Conservation (phyloP, 176 grass and related monocot genomes). For the Alopecurus myosuroides region DNA sequence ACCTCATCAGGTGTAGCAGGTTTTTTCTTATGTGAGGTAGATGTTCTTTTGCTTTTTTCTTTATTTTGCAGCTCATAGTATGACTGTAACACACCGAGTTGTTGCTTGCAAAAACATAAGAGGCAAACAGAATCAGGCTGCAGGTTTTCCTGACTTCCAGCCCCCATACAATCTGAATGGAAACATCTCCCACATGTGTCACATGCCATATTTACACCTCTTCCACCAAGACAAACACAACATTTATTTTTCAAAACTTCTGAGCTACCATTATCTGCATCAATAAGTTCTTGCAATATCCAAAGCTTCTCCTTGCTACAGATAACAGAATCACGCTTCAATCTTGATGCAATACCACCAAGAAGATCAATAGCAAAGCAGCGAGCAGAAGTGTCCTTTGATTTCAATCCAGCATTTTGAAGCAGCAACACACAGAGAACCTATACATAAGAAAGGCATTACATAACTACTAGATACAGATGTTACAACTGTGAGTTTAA, state of each 20-base stretch:
- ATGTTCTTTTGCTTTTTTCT: slow-evolving; percentile 59
- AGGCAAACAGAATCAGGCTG: slow-evolving; percentile 61
- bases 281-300: slow-evolving; percentile 80
- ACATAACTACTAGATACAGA: not conserved
- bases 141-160: slow-evolving; percentile 64
- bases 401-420: slow-evolving; percentile 95
- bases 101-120: slow-evolving; percentile 84
- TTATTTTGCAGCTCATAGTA: slow-evolving; percentile 69
- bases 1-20: slow-evolving; percentile 42
- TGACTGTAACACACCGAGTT: slow-evolving; percentile 68
- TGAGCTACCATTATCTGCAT: slow-evolving; percentile 26
- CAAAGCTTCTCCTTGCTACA: slow-evolving; percentile 72
- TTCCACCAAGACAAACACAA: slow-evolving; percentile 72
- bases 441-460: slow-evolving; percentile 43
- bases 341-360: slow-evolving; percentile 84
- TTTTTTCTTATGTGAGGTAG: slow-evolving; percentile 39
- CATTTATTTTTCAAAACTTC: slow-evolving; percentile 67
- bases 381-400: slow-evolving; percentile 82
- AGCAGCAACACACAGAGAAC: slow-evolving; percentile 96
- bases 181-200: slow-evolving; percentile 77
- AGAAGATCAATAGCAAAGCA: slow-evolving; percentile 99
- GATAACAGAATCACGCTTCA: slow-evolving; percentile 81
- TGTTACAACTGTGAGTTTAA: not conserved
- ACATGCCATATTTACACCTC: slow-evolving; percentile 73
- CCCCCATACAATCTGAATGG: slow-evolving; percentile 89